Evolutionary conservation across 768 basidiomycete genomes (phyloP).

Genomic region (Tulasnella sp.): DNA sequence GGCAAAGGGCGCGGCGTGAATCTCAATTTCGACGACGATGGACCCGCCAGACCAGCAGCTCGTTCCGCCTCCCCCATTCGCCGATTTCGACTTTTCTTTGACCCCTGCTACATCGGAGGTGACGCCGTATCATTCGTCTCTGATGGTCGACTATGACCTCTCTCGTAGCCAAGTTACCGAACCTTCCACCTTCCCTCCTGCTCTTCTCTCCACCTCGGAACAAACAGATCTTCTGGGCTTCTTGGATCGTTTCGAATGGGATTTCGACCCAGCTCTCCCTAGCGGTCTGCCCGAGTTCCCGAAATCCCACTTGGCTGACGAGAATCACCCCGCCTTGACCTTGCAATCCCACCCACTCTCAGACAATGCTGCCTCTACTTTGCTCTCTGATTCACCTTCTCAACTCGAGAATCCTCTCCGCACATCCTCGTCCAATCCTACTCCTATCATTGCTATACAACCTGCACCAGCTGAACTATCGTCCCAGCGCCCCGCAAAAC

Average conservation of each 20-base stretch:
- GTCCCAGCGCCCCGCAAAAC: conserved; percentile 9
- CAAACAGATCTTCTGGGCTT: conserved; percentile 70
- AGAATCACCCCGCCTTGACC: neutral
- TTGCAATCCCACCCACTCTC: neutral
- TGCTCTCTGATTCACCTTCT: neutral
- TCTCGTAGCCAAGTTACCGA: neutral
- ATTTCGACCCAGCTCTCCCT: conserved; percentile 46
- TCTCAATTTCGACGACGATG: too few species aligned
- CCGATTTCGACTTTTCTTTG: conserved; percentile 5
- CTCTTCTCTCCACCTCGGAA: conserved; percentile 62
- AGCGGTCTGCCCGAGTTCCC: conserved; percentile 19
- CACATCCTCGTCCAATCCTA: conserved; percentile 16
- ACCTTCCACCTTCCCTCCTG: neutral
- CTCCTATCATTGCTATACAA: conserved; percentile 17
- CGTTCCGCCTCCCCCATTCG: neutral
- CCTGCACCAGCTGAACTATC: neutral
- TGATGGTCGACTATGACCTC: neutral
- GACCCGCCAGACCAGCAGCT: too few species aligned
- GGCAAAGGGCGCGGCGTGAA: too few species aligned
- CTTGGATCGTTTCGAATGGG: conserved; percentile 55
- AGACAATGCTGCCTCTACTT: neutral
- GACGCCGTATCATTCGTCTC: neutral
- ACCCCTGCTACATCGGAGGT: neutral
- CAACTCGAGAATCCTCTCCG: neutral
- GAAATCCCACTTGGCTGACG: neutral